phyloP scores from a whole-genome alignment of 2,329 filamentous ascomycete species.

The Phialemonium atrogriseum region DNA sequence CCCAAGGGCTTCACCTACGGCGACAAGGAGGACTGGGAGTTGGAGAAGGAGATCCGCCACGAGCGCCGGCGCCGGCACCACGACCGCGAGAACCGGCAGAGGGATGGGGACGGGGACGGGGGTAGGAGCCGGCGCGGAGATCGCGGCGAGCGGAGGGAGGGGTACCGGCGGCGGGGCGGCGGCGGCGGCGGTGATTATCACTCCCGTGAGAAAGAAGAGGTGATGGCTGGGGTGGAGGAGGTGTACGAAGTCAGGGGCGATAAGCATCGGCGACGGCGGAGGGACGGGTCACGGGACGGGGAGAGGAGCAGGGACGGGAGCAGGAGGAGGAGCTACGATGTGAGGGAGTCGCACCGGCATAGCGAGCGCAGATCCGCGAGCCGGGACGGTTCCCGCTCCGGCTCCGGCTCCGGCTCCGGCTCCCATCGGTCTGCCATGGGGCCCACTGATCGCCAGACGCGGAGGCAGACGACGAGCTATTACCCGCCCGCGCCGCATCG shows the following conservation, averaged over 20 bases:
- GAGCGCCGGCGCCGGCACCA: too few species aligned
- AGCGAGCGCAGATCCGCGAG: not conserved
- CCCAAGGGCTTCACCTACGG: constrained; percentile 28
- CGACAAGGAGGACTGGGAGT: constrained; percentile 28
- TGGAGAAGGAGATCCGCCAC: constrained; percentile 9
- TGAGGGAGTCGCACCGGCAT: too few species aligned
- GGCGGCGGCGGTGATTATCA: not conserved
- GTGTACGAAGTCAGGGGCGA: not conserved
- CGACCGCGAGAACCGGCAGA: constrained; percentile 4
- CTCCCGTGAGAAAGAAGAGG: not conserved
- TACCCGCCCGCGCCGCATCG: constrained; percentile 7
- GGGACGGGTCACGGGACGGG: not conserved
- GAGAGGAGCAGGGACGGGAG: constrained; percentile 1
- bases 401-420: not conserved
- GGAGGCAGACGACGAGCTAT: constrained; percentile 1
- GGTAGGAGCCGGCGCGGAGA: not conserved
- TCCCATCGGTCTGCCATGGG: too few species aligned
- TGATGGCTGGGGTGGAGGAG: not conserved
- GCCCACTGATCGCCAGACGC: constrained; percentile 3
- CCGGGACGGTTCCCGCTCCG: not conserved
- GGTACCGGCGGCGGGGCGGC: not conserved
- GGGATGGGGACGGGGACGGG: not conserved
- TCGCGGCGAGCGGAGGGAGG: not conserved
- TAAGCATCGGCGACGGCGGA: not conserved
- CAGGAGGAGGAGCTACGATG: constrained; percentile 1